These are phyloP conservation scores for Puccinia sorghi DNA, from an alignment of 1,284 basidiomycete genomes.

Conservation along the genomic window DNA sequence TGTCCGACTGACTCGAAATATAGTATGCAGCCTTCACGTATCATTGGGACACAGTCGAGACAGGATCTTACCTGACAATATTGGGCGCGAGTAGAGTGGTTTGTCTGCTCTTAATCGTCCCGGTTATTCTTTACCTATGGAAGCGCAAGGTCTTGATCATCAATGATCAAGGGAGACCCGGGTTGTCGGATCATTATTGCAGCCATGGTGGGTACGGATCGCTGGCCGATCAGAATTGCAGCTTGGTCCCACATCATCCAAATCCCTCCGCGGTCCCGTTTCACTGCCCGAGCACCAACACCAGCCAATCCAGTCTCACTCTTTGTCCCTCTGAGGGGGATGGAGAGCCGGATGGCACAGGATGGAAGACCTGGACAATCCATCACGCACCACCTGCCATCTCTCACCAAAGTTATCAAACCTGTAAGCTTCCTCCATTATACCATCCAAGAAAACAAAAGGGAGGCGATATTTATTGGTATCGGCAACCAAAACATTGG, in stretches of 20 bases:
- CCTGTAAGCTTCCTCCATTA: neutral
- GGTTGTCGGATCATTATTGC: too few species aligned
- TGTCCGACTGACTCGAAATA: too few species aligned
- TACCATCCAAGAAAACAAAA: neutral
- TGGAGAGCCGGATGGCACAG: neutral
- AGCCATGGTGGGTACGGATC: neutral
- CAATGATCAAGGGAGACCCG: neutral
- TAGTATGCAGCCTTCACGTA: neutral
- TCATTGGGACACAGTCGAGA: neutral
- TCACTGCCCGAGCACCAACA: conserved; percentile 1
- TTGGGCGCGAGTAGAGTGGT: conserved; percentile 3
- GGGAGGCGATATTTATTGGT: neutral
- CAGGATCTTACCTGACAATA: conserved; percentile 14
- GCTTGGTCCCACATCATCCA: neutral
- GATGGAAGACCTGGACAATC: neutral
- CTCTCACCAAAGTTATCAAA: neutral
- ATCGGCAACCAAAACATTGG: too few species aligned
- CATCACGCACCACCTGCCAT: neutral
- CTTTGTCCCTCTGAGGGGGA: conserved; percentile 13
- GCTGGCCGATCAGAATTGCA: neutral
- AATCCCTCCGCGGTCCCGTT: neutral
- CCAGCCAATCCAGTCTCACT: conserved; percentile 21
- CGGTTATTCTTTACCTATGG: neutral
- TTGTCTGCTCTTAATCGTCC: conserved; percentile 4
- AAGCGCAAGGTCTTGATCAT: neutral